phyloP scores from a whole-genome alignment of 106 monocot genomes.

The Dendrobium nobile region DNA sequence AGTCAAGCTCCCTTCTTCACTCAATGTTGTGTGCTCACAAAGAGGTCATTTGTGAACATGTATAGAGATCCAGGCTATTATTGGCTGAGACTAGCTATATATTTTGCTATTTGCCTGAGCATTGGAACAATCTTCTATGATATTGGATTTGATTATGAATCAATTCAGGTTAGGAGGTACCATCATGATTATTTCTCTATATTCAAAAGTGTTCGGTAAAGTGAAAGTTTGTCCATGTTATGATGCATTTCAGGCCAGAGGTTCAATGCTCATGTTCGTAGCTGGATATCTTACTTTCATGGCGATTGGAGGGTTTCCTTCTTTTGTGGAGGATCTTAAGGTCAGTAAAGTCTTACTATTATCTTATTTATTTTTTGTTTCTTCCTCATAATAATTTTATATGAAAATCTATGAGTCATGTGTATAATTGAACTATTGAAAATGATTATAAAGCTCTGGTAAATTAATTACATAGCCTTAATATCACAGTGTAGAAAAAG shows the following conservation, averaged over 20 bases:
- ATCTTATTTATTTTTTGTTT: neutral
- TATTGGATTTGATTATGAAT: slow-evolving; percentile 24
- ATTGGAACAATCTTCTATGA: slow-evolving; percentile 33
- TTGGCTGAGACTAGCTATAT: slow-evolving; percentile 34
- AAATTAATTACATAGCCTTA: too few species aligned
- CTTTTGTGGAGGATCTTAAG: slow-evolving; percentile 21
- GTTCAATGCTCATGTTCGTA: slow-evolving; percentile 3
- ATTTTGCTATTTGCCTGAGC: slow-evolving; percentile 26
- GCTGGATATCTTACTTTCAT: slow-evolving; percentile 10
- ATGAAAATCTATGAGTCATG: neutral
- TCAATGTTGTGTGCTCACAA: slow-evolving; percentile 14
- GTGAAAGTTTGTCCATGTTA: neutral
- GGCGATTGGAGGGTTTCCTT: slow-evolving; percentile 23
- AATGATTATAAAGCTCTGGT: too few species aligned
- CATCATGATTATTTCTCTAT: neutral
- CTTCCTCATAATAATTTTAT: neutral
- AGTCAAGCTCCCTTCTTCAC: slow-evolving; percentile 15
- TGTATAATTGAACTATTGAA: too few species aligned
- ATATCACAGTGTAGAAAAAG: too few species aligned
- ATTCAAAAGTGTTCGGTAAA: slow-evolving; percentile 6
- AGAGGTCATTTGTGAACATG: slow-evolving; percentile 44
- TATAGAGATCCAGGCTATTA: slow-evolving; percentile 32
- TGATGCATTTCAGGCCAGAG: slow-evolving; percentile 11
- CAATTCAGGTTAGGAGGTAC: slow-evolving; percentile 11
- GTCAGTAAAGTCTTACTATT: neutral